These are phyloP conservation scores for Emergomyces orientalis DNA, from an alignment of 2,329 filamentous ascomycete species.

Conservation along the genomic window DNA sequence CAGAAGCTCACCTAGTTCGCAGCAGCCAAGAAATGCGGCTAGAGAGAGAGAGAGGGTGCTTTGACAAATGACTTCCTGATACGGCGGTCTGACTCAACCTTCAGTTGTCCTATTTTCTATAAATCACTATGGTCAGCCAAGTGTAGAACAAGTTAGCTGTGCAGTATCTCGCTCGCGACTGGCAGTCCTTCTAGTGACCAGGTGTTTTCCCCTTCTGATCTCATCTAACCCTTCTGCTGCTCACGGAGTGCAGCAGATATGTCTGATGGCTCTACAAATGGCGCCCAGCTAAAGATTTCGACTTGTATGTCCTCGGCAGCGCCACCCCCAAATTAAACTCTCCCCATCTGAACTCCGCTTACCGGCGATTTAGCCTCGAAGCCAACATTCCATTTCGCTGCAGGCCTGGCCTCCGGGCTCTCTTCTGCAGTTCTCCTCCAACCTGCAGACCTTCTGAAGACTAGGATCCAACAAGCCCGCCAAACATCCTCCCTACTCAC, in stretches of 20 bases:
- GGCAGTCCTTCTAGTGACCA: background rate
- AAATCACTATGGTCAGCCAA: background rate
- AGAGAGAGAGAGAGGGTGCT: background rate
- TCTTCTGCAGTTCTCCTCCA: constrained; percentile 84
- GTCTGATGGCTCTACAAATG: constrained; percentile 12
- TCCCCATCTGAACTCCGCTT: background rate
- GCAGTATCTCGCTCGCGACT: background rate
- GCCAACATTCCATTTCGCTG: constrained; percentile 69
- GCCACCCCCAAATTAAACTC: background rate
- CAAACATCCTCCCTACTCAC: constrained; percentile 54
- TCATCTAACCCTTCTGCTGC: background rate
- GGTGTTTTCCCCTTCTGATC: background rate
- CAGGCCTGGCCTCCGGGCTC: constrained; percentile 78
- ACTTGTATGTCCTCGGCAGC: constrained; percentile 8
- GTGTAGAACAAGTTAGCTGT: background rate
- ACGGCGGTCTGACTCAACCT: background rate
- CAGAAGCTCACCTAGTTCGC: background rate
- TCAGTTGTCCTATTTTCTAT: background rate
- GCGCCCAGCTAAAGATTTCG: constrained; percentile 10
- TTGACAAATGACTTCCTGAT: background rate
- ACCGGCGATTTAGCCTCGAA: constrained; percentile 27
- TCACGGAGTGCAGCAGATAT: constrained; percentile 7
- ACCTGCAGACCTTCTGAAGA: constrained; percentile 93
- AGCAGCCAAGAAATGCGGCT: background rate
- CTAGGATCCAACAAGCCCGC: constrained; percentile 81